These are phyloP conservation scores for Cadophora sp. DNA, from an alignment of 2,329 filamentous ascomycete species.

Conservation along the genomic window DNA sequence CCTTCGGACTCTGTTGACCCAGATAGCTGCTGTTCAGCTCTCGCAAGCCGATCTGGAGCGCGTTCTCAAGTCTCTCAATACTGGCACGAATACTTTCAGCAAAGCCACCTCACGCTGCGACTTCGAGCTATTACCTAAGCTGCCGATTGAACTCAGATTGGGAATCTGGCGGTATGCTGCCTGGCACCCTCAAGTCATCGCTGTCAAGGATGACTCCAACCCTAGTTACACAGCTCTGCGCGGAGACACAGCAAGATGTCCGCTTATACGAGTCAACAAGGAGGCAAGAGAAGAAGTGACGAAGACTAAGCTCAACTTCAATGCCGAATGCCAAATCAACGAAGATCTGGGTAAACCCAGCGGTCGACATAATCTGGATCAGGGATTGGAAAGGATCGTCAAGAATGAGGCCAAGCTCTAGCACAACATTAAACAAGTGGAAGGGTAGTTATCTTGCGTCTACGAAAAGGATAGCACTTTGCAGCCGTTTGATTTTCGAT, in stretches of 20 bases:
- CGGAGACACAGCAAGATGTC: neutral
- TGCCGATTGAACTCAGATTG: neutral
- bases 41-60: neutral
- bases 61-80: neutral
- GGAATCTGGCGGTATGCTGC: neutral
- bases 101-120: neutral
- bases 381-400: neutral
- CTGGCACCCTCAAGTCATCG: neutral
- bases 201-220: neutral
- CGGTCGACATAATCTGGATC: neutral
- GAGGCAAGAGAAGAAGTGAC: neutral
- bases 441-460: neutral
- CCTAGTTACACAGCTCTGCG: neutral
- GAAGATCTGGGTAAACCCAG: neutral
- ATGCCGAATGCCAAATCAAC: neutral
- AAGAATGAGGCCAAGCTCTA: neutral
- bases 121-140: neutral
- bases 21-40: neutral
- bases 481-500: neutral
- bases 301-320: neutral
- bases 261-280: neutral
- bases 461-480: neutral
- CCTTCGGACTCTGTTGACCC: neutral
- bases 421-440: neutral
- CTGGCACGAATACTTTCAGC: neutral